Percentiles rank a stretch among this genome's conserved stretches.
Evolutionary conservation across 306 rosid genomes (phyloP).

Genomic region (Ammopiptanthus mongolicus): DNA sequence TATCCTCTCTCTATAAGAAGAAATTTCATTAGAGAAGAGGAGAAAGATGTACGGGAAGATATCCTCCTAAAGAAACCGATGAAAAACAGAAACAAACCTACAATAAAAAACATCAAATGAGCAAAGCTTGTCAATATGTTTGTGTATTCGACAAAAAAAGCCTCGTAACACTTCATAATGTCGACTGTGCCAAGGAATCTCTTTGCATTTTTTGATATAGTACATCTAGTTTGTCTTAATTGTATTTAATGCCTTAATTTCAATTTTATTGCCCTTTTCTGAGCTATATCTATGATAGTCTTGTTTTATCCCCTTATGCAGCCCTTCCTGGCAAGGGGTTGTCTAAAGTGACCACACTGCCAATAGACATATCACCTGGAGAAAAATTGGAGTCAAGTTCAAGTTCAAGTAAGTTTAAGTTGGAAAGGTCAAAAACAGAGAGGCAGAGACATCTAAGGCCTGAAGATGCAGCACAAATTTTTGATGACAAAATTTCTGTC

Average conservation of each 20-base stretch:
- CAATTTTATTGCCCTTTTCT: slow-evolving; percentile 4
- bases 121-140: neutral
- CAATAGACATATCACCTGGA: slow-evolving; percentile 37
- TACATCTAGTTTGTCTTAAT: neutral
- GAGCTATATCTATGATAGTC: neutral
- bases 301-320: slow-evolving; percentile 23
- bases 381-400: slow-evolving; percentile 37
- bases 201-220: slow-evolving; percentile 4
- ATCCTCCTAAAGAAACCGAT: neutral
- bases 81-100: neutral
- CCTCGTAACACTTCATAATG: neutral
- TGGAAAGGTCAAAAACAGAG: slow-evolving; percentile 80
- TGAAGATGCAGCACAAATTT: slow-evolving; percentile 77
- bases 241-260: neutral
- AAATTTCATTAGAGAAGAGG: neutral
- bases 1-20: neutral
- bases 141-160: neutral
- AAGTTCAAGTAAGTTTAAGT: slow-evolving; percentile 39
- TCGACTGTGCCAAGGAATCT: neutral
- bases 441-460: slow-evolving; percentile 49
- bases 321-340: slow-evolving; percentile 44
- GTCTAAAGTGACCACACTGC: slow-evolving; percentile 44
- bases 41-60: neutral
- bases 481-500: slow-evolving; percentile 49
- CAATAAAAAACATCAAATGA: neutral